Base-by-base conservation (phyloP, 2,329 filamentous ascomycete genomes). In the Sclerotinia minor region DNA sequence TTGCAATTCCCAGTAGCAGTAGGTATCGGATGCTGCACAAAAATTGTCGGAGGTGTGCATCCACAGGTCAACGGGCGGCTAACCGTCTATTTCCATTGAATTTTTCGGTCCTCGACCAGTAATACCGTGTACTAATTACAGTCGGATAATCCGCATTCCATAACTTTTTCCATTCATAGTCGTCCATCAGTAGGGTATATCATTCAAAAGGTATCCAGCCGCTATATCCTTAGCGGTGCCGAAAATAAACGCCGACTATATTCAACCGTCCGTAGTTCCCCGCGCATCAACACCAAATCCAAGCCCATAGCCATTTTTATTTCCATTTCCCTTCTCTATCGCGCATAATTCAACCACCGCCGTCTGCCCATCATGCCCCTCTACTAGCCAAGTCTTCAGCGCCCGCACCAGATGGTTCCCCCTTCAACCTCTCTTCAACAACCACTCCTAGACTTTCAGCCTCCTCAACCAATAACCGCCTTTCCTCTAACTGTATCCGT, bases 361-460 rank as follows among this genome's bases (percentile, higher is more conserved):
- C n/a, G 41, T 50, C 45, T 63, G 29, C 45, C 59, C 45, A 63
- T 26, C 45, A 29, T 50, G 29, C 7, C 29, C 32, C 59, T 13
- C 32, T 24, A 32, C 8, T 63, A 5, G 21, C n/a, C n/a, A 63
- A 50, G 13, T 32, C n/a, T n/a, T 15, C 45, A 50, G 15, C 26
- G 1, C 29, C 59, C 8, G 59, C n/a, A 50, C 32, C 59, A 63
- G 59, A 8, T 54, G 49, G 35, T 11, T 45, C 60, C 44, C 69
- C 64, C 61, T 69, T 74, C 73, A 75, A 72, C 19, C 70, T 71
- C n/a, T 78, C 75, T 11, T 78, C 76, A 35, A 84, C 79, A 8
- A 77, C 77, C 1, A 83, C 83, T n/a, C 83, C 83, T 68, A 81
- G 77, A 66, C 76, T 80, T 70, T 85, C 83, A 65, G 86, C 81